Conservation (phyloP, 2,329 filamentous ascomycete species). For the Lecanoromycetidae sp. region DNA sequence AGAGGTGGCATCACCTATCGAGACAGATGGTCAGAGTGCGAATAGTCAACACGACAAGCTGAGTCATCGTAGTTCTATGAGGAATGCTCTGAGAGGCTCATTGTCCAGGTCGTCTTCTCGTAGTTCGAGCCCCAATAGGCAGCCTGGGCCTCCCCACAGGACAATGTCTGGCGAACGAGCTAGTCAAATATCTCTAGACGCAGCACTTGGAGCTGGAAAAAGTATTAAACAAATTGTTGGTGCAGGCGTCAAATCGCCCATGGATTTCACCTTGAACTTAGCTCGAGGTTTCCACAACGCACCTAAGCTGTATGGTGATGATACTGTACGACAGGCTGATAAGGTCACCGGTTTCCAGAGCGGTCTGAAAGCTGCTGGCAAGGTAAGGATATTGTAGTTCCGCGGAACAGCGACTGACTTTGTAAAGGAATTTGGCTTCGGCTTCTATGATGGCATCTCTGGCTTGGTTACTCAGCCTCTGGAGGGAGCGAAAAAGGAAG, state of each 20-base stretch:
- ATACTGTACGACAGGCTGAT: constrained; percentile 63
- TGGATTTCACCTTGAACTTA: constrained; percentile 72
- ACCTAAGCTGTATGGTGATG: constrained; percentile 72
- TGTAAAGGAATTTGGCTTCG: constrained; percentile 54
- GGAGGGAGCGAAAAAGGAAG: constrained; percentile 55
- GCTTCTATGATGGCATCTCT: constrained; percentile 69
- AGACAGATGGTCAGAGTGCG: not conserved
- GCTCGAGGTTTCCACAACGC: constrained; percentile 77
- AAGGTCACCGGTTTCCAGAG: constrained; percentile 67
- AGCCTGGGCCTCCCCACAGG: constrained; percentile 1
- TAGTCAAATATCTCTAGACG: constrained; percentile 39
- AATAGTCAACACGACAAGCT: not conserved
- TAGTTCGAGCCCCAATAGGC: constrained; percentile 10
- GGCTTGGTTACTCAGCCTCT: constrained; percentile 70
- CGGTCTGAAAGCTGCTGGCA: constrained; percentile 65
- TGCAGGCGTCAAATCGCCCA: constrained; percentile 65
- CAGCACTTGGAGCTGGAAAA: constrained; percentile 52
- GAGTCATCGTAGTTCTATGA: constrained; percentile 21
- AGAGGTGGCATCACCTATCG: not conserved
- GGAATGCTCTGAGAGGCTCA: constrained; percentile 23
- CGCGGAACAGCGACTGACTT: not conserved
- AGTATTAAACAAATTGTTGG: constrained; percentile 60
- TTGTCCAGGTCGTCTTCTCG: constrained; percentile 18
- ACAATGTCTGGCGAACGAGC: constrained; percentile 19
- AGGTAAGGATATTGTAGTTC: constrained; percentile 30